These are phyloP conservation scores for Alternaria gaisen DNA, from an alignment of 2,329 filamentous ascomycete species.

Conservation along the genomic window DNA sequence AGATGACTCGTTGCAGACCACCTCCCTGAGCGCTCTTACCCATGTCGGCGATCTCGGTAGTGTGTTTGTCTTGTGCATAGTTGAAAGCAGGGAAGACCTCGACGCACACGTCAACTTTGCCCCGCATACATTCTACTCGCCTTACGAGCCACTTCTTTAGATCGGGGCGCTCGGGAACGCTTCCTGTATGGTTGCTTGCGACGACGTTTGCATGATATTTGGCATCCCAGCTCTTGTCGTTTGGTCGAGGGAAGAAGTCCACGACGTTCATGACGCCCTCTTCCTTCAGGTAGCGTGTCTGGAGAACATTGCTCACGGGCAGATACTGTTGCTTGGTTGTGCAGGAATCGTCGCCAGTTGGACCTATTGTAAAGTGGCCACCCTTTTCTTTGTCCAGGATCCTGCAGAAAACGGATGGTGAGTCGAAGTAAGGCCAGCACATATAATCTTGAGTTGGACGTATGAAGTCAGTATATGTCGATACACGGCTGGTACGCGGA, in stretches of 20 bases:
- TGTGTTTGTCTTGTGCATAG: slow-evolving; percentile 72
- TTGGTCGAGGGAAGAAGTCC: slow-evolving; percentile 79
- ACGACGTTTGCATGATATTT: slow-evolving; percentile 36
- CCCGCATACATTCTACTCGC: slow-evolving; percentile 76
- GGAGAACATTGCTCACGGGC: slow-evolving; percentile 76
- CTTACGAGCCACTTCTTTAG: slow-evolving; percentile 76
- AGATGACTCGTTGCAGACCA: slow-evolving; percentile 59
- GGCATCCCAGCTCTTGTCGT: slow-evolving; percentile 62
- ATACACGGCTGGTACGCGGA: background rate
- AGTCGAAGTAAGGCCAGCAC: slow-evolving; percentile 76
- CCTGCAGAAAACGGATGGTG: slow-evolving; percentile 77
- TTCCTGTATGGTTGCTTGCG: slow-evolving; percentile 36
- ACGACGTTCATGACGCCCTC: slow-evolving; percentile 76
- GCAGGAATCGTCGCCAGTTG: slow-evolving; percentile 59
- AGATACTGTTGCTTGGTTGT: slow-evolving; percentile 83
- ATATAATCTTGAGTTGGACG: slow-evolving; percentile 5
- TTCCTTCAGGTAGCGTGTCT: slow-evolving; percentile 80
- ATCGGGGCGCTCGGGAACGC: slow-evolving; percentile 36
- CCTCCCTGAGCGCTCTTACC: slow-evolving; percentile 25
- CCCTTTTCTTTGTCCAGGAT: slow-evolving; percentile 78
- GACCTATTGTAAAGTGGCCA: slow-evolving; percentile 72
- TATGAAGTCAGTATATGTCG: slow-evolving; percentile 74
- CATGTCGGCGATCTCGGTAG: slow-evolving; percentile 62
- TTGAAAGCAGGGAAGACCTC: slow-evolving; percentile 71
- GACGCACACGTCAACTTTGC: slow-evolving; percentile 70